Evolutionary conservation across 805 yeast species (phyloP).

Genomic region (Pichia heedii): DNA sequence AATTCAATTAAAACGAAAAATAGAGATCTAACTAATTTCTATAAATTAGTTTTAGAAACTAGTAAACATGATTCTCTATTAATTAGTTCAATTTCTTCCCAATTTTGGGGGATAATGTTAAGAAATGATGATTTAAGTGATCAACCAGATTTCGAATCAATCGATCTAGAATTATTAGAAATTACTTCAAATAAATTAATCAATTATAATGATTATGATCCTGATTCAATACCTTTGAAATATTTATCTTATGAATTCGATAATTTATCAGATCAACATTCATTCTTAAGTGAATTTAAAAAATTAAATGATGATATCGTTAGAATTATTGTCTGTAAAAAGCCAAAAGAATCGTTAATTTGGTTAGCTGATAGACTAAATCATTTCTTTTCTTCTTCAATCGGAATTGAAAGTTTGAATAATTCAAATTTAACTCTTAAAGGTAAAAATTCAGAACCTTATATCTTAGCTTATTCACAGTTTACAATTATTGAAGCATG

Average conservation of each 20-base stretch:
- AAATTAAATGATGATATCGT: slow-evolving; percentile 86
- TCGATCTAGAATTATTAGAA: slow-evolving; percentile 63
- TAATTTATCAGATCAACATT: slow-evolving; percentile 65
- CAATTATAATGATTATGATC: slow-evolving; percentile 60
- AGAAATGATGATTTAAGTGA: slow-evolving; percentile 69
- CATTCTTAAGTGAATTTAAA: slow-evolving; percentile 71
- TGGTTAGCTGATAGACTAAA: slow-evolving; percentile 77
- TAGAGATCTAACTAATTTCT: slow-evolving; percentile 59
- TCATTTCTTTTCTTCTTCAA: slow-evolving; percentile 56
- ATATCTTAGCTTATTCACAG: slow-evolving; percentile 69
- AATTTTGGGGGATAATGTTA: slow-evolving; percentile 88
- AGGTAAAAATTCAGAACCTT: slow-evolving; percentile 55
- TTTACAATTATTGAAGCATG: slow-evolving; percentile 83
- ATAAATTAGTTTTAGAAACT: slow-evolving; percentile 68
- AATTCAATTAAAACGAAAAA: slow-evolving; percentile 30
- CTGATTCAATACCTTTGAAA: slow-evolving; percentile 52
- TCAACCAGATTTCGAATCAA: slow-evolving; percentile 41
- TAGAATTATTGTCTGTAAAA: slow-evolving; percentile 76
- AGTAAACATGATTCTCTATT: slow-evolving; percentile 79
- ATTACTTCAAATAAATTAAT: slow-evolving; percentile 70
- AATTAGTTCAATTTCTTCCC: slow-evolving; percentile 83
- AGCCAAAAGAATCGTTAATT: slow-evolving; percentile 68
- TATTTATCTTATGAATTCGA: slow-evolving; percentile 84
- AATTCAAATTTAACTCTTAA: slow-evolving; percentile 44
- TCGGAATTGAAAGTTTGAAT: slow-evolving; percentile 58